Base-by-base conservation (phyloP, 2,329 filamentous ascomycete genomes). In the Diaporthe amygdali region DNA sequence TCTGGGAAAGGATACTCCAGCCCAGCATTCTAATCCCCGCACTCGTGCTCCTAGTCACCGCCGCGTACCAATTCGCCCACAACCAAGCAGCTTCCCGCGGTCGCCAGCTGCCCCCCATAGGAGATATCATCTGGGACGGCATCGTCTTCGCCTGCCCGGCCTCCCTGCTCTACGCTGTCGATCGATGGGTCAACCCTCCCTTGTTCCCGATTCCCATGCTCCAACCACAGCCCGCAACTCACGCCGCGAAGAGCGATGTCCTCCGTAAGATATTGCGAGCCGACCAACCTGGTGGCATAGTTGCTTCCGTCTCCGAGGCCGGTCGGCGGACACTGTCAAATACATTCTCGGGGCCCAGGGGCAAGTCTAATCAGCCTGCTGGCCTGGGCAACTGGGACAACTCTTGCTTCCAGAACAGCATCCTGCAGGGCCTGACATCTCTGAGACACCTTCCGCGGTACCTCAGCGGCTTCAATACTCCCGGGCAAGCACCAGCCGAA, bases 381-480 rank as follows among this genome's bases (percentile, higher is more conserved):
- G 96, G 96, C 0, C 84, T 98, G 67, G 94, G 94, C 12, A 99
- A 99, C 80, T 92, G 91, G 84, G 94, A 97, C 83, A 97, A 98
- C 79, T 97, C 95, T 1, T 98, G 96, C 84, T 99, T 97, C 80
- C 96, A 98, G 81, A 99, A 99, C 81, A 98, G 95, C 79, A 92
- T 98, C 25, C 90, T 99, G 14, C 95, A 97, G 80, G 91, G 92
- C 8, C 84, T 98, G 51, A 91, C 95, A 1, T 92, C 95, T 5
- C 85, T 98, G 37, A 87, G 88, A 22, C 88, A 92, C 5, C 84
- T 98, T 37, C 88, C 89, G 32, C 83, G 83, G 3, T 96, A 94
- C 77, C 86, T 97, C 9, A 84, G 83, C 2, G 82, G 80, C 10
- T 82, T 86, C 27, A 81, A 83, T 2, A 70, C 46, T 76, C 25